Evolutionary conservation across 169 alveolate species (phyloP).

Genomic region (Eimeria zaria): DNA sequence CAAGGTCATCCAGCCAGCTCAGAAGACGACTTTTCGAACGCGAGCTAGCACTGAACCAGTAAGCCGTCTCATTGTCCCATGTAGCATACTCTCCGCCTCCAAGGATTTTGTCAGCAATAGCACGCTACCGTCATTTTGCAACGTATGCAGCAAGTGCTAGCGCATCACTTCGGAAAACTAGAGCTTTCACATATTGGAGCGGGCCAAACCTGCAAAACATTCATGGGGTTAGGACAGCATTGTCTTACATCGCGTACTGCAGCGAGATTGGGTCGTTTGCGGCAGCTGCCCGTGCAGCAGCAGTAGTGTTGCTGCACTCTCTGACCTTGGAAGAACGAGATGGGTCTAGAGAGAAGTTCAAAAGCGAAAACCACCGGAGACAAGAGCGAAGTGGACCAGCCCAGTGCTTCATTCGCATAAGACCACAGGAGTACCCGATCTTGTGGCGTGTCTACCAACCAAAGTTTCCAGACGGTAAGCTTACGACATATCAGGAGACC

Average conservation of each 20-base stretch:
- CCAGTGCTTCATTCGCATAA: conserved; percentile 80
- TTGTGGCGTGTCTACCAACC: conserved; percentile 81
- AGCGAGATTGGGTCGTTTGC: conserved; percentile 82
- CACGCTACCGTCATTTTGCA: not conserved
- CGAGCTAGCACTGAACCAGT: conserved; percentile 73
- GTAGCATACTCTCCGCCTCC: not conserved
- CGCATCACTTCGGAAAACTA: not conserved
- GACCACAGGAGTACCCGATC: conserved; percentile 60
- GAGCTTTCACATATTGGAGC: not conserved
- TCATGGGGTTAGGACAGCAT: not conserved
- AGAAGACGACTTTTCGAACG: conserved; percentile 75
- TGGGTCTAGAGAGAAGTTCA: not conserved
- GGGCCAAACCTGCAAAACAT: not conserved
- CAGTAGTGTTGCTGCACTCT: conserved; percentile 80
- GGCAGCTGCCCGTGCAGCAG: conserved; percentile 85
- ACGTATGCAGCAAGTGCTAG: not conserved
- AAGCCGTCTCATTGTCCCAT: not conserved
- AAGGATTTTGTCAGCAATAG: not conserved
- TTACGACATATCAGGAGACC: not conserved
- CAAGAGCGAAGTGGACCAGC: conserved; percentile 54
- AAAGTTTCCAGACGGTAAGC: conserved; percentile 81
- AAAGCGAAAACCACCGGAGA: not conserved
- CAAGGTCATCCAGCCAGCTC: conserved; percentile 38
- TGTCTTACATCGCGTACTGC: not conserved
- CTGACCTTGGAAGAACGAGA: conserved; percentile 45